Conservation (phyloP, 2,329 filamentous ascomycete genomes). For the Cordyceps fumosorosea region DNA sequence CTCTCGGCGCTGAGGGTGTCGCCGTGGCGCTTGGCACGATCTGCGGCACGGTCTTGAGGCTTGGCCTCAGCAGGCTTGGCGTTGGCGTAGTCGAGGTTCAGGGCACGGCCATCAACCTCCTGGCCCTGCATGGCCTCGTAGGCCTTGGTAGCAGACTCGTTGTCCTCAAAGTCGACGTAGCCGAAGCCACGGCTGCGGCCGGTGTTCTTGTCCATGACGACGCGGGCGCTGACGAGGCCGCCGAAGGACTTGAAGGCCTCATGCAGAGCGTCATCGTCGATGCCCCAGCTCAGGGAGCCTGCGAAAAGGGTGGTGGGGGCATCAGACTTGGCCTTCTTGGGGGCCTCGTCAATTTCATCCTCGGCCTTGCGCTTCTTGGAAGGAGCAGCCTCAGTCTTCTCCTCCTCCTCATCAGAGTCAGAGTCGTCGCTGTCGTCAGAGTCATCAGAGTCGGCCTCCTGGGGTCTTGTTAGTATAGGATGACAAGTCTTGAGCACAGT, state of each 20-base stretch:
- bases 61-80: slow-evolving; percentile 52
- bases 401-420: slow-evolving; percentile 30
- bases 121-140: slow-evolving; percentile 67
- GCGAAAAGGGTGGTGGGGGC: slow-evolving; percentile 66
- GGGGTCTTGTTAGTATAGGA: slow-evolving; percentile 22
- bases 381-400: slow-evolving; percentile 31
- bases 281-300: slow-evolving; percentile 84
- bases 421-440: slow-evolving; percentile 24
- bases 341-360: slow-evolving; percentile 40
- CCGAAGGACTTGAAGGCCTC: slow-evolving; percentile 77
- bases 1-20: slow-evolving; percentile 73
- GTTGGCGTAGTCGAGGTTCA: slow-evolving; percentile 76
- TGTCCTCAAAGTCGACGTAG: slow-evolving; percentile 77
- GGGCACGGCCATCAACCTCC: slow-evolving; percentile 65
- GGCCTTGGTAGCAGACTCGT: slow-evolving; percentile 63
- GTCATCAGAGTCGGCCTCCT: slow-evolving; percentile 26
- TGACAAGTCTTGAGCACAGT: background rate
- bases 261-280: slow-evolving; percentile 76
- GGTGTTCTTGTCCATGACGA: slow-evolving; percentile 75
- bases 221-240: slow-evolving; percentile 64
- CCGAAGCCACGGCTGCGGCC: slow-evolving; percentile 89
- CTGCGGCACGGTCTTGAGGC: slow-evolving; percentile 50
- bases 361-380: slow-evolving; percentile 45
- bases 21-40: slow-evolving; percentile 64
- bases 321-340: slow-evolving; percentile 65